A percentile compares a stretch with the other conserved stretches of the same genome.
Conservation (phyloP, 2,329 filamentous ascomycete genomes). For the Trichoderma semiorbis region DNA sequence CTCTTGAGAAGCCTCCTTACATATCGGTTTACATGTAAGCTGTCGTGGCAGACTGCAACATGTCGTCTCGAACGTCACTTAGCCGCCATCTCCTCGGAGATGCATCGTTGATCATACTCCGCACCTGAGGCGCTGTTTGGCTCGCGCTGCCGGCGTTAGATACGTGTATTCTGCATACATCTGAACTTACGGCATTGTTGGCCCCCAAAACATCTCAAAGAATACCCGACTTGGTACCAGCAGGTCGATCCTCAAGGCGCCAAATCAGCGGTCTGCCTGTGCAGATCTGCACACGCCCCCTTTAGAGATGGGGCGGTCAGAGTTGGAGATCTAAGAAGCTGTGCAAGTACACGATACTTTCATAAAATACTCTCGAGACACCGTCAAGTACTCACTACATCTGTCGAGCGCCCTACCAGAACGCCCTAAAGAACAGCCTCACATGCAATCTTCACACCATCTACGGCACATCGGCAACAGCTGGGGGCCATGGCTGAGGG, state of each 20-base stretch:
- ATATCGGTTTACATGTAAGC: neutral
- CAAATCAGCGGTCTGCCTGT: neutral
- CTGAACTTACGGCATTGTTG: neutral
- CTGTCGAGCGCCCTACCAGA: neutral
- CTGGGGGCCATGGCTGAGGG: slow-evolving; percentile 8
- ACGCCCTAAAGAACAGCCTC: neutral
- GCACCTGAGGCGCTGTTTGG: neutral
- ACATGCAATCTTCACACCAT: slow-evolving; percentile 9
- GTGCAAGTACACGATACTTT: slow-evolving; percentile 1
- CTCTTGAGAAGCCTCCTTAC: neutral
- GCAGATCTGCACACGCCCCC: neutral
- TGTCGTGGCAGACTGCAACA: neutral
- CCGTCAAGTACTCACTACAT: slow-evolving; percentile 1
- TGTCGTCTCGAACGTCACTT: neutral
- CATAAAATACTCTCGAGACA: neutral
- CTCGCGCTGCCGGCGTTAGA: neutral
- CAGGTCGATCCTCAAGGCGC: neutral
- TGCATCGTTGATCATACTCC: neutral
- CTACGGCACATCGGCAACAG: slow-evolving; percentile 15
- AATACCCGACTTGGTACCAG: neutral
- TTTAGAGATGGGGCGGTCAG: neutral
- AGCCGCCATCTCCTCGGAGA: neutral
- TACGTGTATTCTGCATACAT: neutral
- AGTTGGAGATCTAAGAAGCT: neutral
- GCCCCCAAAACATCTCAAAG: neutral